These are phyloP conservation scores for Kodamaea laetipori DNA, from an alignment of 805 yeast genomes.

Conservation along the genomic window DNA sequence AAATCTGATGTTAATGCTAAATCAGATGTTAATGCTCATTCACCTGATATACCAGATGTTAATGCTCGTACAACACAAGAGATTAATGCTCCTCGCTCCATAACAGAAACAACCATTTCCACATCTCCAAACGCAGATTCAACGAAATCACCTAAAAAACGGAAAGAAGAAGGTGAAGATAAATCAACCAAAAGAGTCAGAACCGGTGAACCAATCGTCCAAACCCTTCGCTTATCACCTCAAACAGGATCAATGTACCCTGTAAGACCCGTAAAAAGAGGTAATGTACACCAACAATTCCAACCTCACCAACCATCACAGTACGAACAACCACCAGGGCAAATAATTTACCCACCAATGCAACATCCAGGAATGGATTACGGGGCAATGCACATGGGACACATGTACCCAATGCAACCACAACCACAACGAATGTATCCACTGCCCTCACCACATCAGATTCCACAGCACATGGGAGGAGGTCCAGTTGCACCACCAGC, in stretches of 20 bases:
- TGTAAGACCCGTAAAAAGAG: not conserved
- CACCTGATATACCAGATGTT: no score
- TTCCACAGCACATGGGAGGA: constrained; percentile 1
- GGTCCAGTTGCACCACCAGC: constrained; percentile 4
- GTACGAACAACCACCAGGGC: constrained; percentile 12
- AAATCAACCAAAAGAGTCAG: constrained; percentile 7
- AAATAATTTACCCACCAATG: constrained; percentile 7
- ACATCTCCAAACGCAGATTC: no score
- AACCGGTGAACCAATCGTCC: constrained; percentile 8
- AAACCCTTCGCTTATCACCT: constrained; percentile 11
- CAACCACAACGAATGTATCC: constrained; percentile 4
- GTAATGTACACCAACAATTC: not conserved
- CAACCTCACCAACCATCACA: constrained; percentile 13
- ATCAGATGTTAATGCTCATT: no score
- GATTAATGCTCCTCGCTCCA: no score
- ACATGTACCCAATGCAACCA: constrained; percentile 4
- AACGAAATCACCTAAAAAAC: not conserved
- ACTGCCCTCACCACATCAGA: constrained; percentile 5
- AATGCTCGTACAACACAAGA: no score
- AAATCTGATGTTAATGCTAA: no score
- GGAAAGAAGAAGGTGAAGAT: not conserved
- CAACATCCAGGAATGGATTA: not conserved
- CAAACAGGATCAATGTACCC: constrained; percentile 11
- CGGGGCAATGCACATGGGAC: constrained; percentile 5
- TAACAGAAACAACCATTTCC: no score